Evolutionary conservation across 1,284 basidiomycete genomes (phyloP), one percentile per base, ranked within the genome.

Genomic region (Boletus sp.): DNA sequence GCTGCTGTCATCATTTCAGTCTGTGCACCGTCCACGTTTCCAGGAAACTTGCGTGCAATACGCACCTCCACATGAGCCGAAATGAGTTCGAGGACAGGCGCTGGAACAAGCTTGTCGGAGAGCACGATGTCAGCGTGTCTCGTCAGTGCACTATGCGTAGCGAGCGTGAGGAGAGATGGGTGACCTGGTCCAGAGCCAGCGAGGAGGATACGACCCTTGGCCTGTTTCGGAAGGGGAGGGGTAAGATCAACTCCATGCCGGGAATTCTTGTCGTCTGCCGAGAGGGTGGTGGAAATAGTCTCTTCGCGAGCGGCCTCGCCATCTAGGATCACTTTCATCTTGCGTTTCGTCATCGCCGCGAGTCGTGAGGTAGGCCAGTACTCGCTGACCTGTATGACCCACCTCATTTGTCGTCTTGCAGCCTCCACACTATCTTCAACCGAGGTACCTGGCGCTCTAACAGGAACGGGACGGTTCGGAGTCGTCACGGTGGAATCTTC

Each of bases 21-120:
- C 74, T 98, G 97, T 1, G 95, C 95, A 25, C 91, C 90, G 58
- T 98, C 97, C 2, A 95, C 94, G 71, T 98, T 98, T 0, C 97
- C 97, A 0, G 97, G 97, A 79, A 97, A 98, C 74, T 99, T 99
- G 67, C 91, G 90, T 19, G 97, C 97, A 64, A 98, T 97, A 11
- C 90, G 85, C 25, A 92, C 80, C 62, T 87, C 80, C 4, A 89
- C 84, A 35, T 77, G 83, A 7, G 82, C 77, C 0, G 96, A 96
- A 55, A 98, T 93, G n/a, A 98, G 81, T 0, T 84, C 86, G 31
- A 99, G 87, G 21, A 98, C 92, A 17, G 90, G 88, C 10, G 90
- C 83, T 0, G 97, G 97, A 1, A 98, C 97, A n/a, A 99, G 90
- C 73, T 99, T 99, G 80, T 98, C 97, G 13, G 94, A 93, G 7